phyloP scores from a whole-genome alignment of 176 grass and related monocot species.

The Juncus effusus region DNA sequence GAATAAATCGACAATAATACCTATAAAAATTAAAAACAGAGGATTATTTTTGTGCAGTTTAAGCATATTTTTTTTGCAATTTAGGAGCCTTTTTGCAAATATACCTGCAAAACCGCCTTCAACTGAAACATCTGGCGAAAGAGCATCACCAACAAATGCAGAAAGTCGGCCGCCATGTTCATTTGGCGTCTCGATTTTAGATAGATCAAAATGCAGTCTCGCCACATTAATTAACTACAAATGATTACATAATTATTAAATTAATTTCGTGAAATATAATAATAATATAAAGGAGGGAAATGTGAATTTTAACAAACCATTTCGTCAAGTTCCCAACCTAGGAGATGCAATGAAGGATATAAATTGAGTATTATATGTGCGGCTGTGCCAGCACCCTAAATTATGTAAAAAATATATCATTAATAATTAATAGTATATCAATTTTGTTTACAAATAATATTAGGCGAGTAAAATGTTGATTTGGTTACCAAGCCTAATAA shows the following conservation, averaged over 20 bases:
- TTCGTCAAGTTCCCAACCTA: conserved; percentile 95
- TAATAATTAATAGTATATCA: conserved; percentile 3
- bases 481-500: conserved; percentile 94
- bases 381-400: conserved; percentile 69
- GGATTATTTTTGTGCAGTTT: not conserved
- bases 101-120: conserved; percentile 88
- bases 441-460: not conserved
- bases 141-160: conserved; percentile 70
- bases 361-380: conserved; percentile 69
- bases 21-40: conserved; percentile 25
- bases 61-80: not conserved
- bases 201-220: conserved; percentile 80
- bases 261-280: conserved; percentile 7
- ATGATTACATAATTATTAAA: conserved; percentile 25
- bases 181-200: conserved; percentile 67
- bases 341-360: conserved; percentile 68
- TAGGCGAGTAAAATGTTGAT: not conserved
- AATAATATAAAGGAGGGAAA: not conserved
- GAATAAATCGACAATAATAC: conserved; percentile 93
- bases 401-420: conserved; percentile 17
- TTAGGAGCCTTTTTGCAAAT: conserved; percentile 28
- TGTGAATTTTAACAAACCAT: conserved; percentile 37
- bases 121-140: conserved; percentile 66
- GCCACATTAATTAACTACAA: conserved; percentile 82
- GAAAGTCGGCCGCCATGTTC: conserved; percentile 76